A percentile compares a stretch with the other conserved stretches of the same genome.
Conservation (phyloP, 768 basidiomycete genomes). For the Harrya chromipes region DNA sequence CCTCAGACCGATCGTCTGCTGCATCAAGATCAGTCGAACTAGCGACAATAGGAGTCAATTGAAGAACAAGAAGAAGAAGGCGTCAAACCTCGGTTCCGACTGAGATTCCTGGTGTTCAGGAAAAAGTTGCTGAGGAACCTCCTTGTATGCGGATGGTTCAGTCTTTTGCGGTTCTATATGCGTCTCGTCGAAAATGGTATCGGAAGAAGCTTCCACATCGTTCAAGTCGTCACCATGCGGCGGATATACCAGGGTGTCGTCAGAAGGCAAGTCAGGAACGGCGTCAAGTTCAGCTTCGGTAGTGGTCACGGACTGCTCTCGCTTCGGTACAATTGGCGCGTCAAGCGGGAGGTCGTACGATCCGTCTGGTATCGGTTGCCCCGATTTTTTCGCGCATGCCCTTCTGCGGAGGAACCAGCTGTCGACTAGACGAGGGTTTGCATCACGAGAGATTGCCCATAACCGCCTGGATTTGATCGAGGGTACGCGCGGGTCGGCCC, state of each 20-base stretch:
- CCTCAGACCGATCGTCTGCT: not conserved
- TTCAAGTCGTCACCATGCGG: constrained; percentile 2
- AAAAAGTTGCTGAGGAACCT: not conserved
- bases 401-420: constrained; percentile 30
- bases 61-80: not conserved
- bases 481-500: constrained; percentile 26
- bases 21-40: constrained; percentile 5
- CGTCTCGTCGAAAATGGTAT: constrained; percentile 17
- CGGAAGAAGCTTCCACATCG: constrained; percentile 21
- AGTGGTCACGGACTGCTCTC: constrained; percentile 8
- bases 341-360: constrained; percentile 22
- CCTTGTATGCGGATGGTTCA: constrained; percentile 15
- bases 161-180: not conserved
- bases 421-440: constrained; percentile 17
- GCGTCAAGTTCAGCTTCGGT: constrained; percentile 1
- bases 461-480: constrained; percentile 25
- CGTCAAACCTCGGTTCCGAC: constrained; percentile 16
- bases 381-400: constrained; percentile 21
- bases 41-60: constrained; percentile 12
- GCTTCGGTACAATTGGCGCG: constrained; percentile 1
- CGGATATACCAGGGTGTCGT: constrained; percentile 22
- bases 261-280: constrained; percentile 15
- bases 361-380: constrained; percentile 16
- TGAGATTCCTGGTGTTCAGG: not conserved
- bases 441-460: constrained; percentile 25